Evolutionary conservation across 2,329 filamentous ascomycete genomes (phyloP).

Genomic region (Penicillium sp.): DNA sequence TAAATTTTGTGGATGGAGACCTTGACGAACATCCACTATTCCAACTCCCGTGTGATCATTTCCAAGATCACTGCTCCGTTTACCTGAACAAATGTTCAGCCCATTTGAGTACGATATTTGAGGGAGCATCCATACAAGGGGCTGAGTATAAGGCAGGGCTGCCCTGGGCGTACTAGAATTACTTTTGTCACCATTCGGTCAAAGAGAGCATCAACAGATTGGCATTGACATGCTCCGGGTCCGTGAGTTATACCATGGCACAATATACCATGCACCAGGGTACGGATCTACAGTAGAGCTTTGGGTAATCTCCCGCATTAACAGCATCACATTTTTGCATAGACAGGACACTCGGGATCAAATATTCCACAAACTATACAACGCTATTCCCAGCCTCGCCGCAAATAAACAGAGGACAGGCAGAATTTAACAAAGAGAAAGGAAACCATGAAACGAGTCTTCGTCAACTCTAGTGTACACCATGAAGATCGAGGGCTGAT

Average conservation of each 20-base stretch:
- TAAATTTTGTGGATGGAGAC: too few species aligned
- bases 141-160: too few species aligned
- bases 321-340: slow-evolving; percentile 4
- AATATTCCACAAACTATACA: slow-evolving; percentile 9
- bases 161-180: too few species aligned
- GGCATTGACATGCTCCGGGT: too few species aligned
- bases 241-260: not conserved
- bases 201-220: too few species aligned
- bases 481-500: slow-evolving; percentile 20
- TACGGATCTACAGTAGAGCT: not conserved
- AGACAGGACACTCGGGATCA: slow-evolving; percentile 1
- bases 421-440: not conserved
- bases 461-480: slow-evolving; percentile 30
- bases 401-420: not conserved
- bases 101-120: too few species aligned
- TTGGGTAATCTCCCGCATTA: not conserved
- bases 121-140: too few species aligned
- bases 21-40: too few species aligned
- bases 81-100: too few species aligned
- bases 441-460: slow-evolving; percentile 3
- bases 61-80: too few species aligned
- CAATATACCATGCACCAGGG: not conserved
- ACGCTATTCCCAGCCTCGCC: slow-evolving; percentile 4
- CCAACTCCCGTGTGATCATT: too few species aligned
- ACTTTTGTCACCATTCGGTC: too few species aligned